Evolutionary conservation across 768 basidiomycete species (phyloP), one percentile per base, ranked within the genome.

Genomic region (Hebeloma cylindrosporum): DNA sequence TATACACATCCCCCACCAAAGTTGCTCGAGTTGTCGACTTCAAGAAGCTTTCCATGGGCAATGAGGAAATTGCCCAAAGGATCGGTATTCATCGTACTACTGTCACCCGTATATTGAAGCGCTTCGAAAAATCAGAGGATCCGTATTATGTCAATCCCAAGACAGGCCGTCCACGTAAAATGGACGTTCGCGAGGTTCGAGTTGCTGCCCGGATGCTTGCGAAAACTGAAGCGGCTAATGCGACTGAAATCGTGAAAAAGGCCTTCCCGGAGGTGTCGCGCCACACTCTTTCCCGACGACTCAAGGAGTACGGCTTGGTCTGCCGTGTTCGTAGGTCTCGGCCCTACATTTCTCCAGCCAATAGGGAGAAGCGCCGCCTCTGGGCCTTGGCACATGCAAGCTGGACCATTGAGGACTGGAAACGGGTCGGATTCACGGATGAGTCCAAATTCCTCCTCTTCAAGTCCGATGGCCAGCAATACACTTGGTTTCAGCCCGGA

Each of bases 401-500:
- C 17, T 65, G 60, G 61, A 56, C 51, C 14, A 52, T 42, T 3
- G 56, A 61, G n/a, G 38, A 63, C 43, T 68, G 64, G 65, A 53
- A 51, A 17, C 11, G 8, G 1, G 54, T 68, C 10, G 48, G 58
- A 63, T 41, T 41, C 13, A 28, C 40, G 25, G 35, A 37, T 20
- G 35, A 37, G 35, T 37, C 35, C 7, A 59, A 51, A n/a, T 62
- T 63, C 57, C 54, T 53, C 27, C 47, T 60, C 1, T 56, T 65
- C 44, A 54, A 58, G n/a, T 65, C 60, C 10, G 60, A 67, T 61
- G 66, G 66, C 3, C 13, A 43, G 8, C 21, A 55, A 36, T 69
- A 50, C 38, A 59, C 56, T 42, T 57, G 64, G 53, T 60, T 54
- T 43, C 39, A 43, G 40, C 49, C 49, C 13, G 60, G 58, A 20